Evolutionary conservation across 2,329 filamentous ascomycete genomes (phyloP).

Genomic region (Diplodia corticola): DNA sequence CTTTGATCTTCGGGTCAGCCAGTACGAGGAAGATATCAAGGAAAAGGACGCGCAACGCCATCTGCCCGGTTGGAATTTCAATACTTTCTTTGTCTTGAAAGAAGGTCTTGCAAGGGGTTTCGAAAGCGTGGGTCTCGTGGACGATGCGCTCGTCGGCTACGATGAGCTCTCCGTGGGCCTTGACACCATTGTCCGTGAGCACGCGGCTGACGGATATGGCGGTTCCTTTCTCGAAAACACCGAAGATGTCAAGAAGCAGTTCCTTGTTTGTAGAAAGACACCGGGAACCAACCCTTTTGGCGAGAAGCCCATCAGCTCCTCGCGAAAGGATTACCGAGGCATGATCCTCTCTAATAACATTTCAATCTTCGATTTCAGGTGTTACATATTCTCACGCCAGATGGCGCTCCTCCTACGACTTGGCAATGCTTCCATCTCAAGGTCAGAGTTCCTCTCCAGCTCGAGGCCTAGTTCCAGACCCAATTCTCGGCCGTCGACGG

Average conservation of each 20-base stretch:
- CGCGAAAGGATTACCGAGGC: constrained; percentile 78
- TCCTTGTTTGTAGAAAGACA: constrained; percentile 20
- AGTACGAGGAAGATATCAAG: constrained; percentile 96
- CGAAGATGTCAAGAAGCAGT: constrained; percentile 65
- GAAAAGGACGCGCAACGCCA: constrained; percentile 86
- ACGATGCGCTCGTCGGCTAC: constrained; percentile 92
- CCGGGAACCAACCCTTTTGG: constrained; percentile 13
- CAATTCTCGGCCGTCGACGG: constrained; percentile 23
- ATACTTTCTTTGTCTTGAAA: constrained; percentile 97
- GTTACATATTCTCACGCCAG: constrained; percentile 90
- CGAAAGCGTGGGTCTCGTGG: constrained; percentile 91
- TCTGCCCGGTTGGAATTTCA: constrained; percentile 97
- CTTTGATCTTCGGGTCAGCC: constrained; percentile 85
- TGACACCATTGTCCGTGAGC: constrained; percentile 77
- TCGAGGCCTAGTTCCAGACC: constrained; percentile 40
- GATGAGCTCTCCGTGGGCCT: constrained; percentile 89
- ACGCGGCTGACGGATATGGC: constrained; percentile 63
- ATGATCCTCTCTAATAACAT: constrained; percentile 94
- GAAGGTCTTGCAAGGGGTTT: constrained; percentile 92
- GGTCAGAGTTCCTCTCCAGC: constrained; percentile 34
- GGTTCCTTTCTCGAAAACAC: constrained; percentile 74
- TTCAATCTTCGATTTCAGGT: constrained; percentile 91
- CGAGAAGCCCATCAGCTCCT: constrained; percentile 40
- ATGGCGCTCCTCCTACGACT: constrained; percentile 78
- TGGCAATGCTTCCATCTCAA: constrained; percentile 61